A percentile compares a stretch with the other conserved stretches of the same genome.
phyloP scores from a whole-genome alignment of 495 filamentous ascomycete species.

The Penicillium arizonense region DNA sequence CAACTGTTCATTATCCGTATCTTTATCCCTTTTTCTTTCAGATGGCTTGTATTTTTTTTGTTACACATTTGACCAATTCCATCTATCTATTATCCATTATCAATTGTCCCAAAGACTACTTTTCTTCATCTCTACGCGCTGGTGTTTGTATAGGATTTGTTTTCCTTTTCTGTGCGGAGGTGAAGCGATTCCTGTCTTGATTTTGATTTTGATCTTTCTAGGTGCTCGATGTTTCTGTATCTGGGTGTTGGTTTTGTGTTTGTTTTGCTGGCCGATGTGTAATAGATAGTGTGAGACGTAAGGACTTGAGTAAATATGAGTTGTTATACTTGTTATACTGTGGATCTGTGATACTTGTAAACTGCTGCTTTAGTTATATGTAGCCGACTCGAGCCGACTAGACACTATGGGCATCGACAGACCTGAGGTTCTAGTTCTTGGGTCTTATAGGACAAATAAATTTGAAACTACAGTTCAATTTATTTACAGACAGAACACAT shows the following conservation, averaged over 20 bases:
- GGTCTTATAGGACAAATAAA: background rate
- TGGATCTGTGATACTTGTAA: background rate
- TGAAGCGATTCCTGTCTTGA: constrained; percentile 12
- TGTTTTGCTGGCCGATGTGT: constrained; percentile 3
- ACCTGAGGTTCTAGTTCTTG: no score
- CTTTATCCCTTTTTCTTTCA: constrained; percentile 1
- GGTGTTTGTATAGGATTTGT: constrained; percentile 19
- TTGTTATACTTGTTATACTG: background rate
- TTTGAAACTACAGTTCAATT: background rate
- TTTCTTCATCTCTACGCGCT: constrained; percentile 3
- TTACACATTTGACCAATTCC: constrained; percentile 9
- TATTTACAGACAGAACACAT: constrained; percentile 3
- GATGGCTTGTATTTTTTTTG: constrained; percentile 14
- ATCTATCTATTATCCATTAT: constrained; percentile 3
- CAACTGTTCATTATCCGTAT: no score
- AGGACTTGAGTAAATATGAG: constrained; percentile 8
- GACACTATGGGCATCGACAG: no score
- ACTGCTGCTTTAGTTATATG: background rate
- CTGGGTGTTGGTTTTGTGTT: constrained; percentile 6
- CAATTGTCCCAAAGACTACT: constrained; percentile 3
- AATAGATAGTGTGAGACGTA: constrained; percentile 1
- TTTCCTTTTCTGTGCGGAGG: constrained; percentile 8
- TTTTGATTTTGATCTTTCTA: background rate
- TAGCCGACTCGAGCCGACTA: background rate
- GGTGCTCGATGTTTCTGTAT: constrained; percentile 9